Conservation (phyloP, 2,329 filamentous ascomycete genomes). For the Fusarium odoratissimum region DNA sequence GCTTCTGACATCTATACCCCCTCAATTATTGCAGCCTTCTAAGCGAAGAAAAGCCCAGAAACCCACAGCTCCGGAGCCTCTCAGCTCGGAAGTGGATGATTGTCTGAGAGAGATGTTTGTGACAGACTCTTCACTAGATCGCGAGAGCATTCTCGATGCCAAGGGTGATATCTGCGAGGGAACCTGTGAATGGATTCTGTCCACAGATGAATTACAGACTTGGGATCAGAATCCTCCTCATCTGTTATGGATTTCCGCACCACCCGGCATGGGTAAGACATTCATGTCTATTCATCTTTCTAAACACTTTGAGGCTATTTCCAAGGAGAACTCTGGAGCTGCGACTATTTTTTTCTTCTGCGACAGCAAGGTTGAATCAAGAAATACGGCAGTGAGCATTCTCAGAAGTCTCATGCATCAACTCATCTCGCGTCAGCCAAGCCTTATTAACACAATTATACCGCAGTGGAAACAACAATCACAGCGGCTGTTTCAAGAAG, state of each 20-base stretch:
- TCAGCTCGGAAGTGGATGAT: accelerated
- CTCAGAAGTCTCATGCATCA: constrained; percentile 2
- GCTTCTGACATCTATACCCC: accelerated
- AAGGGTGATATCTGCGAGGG: neutral
- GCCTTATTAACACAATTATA: accelerated
- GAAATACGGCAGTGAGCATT: neutral
- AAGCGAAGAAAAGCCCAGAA: accelerated
- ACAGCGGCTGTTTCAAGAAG: accelerated
- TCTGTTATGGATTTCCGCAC: neutral
- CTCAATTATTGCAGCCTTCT: accelerated
- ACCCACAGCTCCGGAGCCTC: accelerated
- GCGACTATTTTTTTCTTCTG: neutral
- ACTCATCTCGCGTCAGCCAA: neutral
- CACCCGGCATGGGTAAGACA: neutral
- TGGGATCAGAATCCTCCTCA: neutral
- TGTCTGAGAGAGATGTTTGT: neutral
- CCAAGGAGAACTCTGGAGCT: accelerated
- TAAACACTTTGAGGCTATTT: accelerated
- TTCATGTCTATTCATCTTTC: neutral
- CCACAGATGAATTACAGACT: accelerated
- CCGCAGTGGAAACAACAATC: neutral
- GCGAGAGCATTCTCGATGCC: neutral
- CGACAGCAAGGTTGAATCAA: accelerated
- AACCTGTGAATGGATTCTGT: neutral
- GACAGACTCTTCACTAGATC: neutral